Evolutionary conservation across 352 stramenopile genomes (phyloP), one percentile per base, ranked within the genome.

Genomic region (Globisporangium orthogonon): DNA sequence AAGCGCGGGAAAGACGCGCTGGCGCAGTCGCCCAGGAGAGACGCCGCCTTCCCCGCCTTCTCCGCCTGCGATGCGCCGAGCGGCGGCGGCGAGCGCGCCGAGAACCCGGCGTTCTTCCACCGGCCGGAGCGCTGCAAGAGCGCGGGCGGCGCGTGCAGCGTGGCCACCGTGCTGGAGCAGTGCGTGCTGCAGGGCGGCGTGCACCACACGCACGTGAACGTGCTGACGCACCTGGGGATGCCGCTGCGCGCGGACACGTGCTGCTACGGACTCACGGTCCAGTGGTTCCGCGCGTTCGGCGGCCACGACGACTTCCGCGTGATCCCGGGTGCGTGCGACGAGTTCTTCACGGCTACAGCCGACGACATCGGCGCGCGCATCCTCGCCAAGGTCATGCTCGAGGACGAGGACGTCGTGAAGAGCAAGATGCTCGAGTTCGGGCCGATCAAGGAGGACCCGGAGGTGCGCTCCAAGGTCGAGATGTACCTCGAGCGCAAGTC

Each of bases 391-490:
- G 79, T 94, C 18, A 81, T 83, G 69, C 77, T 91, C 49, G 74
- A 87, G 44, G 79, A 89, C 54, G 70, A 82, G 30, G 78, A 88
- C 60, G 72, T 75, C 3, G 52, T 88, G 2, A 83, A 87, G 59
- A 86, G 81, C 33, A 89, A 89, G 54, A 86, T 91, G 70, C 72
- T 91, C 44, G 83, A 94, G 68, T 90, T 86, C 54, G 81, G 81
- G 62, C 83, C 83, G 2, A 89, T 94, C 54, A 84, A 89, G 49
- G 83, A 88, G 60, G 83, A 94, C 62, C 81, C 83, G 2, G 74
- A 89, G n/a, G 79, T 94, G 18, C 76, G 83, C 41, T 89, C 74
- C 63, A 91, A 90, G 59, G 83, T 94, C n/a, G 83, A 94, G 64
- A 86, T 80, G 64, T 87, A 91, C 50, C 63, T 94, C 30, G 83